Evolutionary conservation across 2,329 filamentous ascomycete genomes (phyloP).

Genomic region (Calonectria hawksworthii): DNA sequence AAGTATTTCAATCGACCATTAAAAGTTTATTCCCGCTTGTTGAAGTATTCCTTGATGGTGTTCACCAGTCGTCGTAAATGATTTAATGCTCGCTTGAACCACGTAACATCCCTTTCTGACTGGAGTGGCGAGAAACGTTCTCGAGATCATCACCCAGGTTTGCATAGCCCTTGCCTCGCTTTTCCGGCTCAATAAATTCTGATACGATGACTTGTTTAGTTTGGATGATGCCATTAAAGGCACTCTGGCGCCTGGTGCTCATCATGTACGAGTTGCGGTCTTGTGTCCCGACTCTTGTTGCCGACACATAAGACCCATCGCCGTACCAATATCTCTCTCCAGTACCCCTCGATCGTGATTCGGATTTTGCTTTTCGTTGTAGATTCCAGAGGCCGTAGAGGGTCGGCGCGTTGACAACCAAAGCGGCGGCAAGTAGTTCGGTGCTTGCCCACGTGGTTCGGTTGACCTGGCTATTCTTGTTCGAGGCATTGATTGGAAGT

Average conservation of each 20-base stretch:
- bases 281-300: neutral
- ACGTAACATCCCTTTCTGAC: conserved; percentile 3
- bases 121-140: conserved; percentile 14
- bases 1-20: neutral
- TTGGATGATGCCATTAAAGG: conserved; percentile 19
- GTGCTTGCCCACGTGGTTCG: conserved; percentile 55
- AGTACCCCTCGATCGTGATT: conserved; percentile 16
- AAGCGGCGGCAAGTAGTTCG: conserved; percentile 50
- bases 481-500: conserved; percentile 53
- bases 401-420: conserved; percentile 56
- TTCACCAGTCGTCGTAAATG: no score
- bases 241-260: conserved; percentile 5
- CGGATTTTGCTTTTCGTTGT: conserved; percentile 33
- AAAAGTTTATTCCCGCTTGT: neutral
- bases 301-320: conserved; percentile 10
- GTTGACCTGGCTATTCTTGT: conserved; percentile 52
- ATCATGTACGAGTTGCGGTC: conserved; percentile 17
- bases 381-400: conserved; percentile 53
- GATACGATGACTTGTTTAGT: conserved; percentile 25
- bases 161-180: conserved; percentile 12
- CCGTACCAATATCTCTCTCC: conserved; percentile 10
- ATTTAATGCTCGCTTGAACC: neutral
- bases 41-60: no score
- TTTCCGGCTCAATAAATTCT: conserved; percentile 10
- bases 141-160: conserved; percentile 18